Percentiles rank a stretch among this genome's conserved stretches.
Evolutionary conservation across 78 protist species (phyloP).

Genomic region (slime mould (Dictyostelium discoideum)): DNA sequence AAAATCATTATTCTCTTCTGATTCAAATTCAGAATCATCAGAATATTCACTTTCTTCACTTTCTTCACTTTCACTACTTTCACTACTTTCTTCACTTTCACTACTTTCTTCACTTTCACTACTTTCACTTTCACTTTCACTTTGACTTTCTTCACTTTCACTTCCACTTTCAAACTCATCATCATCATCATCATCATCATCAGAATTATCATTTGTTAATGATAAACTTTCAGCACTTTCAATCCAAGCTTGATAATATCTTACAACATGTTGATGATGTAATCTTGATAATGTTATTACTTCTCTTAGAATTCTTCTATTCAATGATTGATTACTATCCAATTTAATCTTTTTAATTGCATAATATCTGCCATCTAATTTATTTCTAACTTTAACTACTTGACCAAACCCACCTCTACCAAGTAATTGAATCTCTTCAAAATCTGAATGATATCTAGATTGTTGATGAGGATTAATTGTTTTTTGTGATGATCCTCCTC

Average conservation of each 20-base stretch:
- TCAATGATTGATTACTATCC: slow-evolving; percentile 56
- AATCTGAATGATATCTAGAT: slow-evolving; percentile 79
- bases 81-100: background rate
- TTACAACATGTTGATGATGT: slow-evolving; percentile 87
- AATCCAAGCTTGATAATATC: slow-evolving; percentile 88
- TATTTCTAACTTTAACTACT: slow-evolving; percentile 68
- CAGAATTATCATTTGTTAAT: background rate
- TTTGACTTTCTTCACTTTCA: background rate
- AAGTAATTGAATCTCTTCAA: slow-evolving; percentile 64
- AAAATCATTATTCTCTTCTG: slow-evolving; percentile 2
- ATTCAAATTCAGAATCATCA: background rate
- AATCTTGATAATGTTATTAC: slow-evolving; percentile 82
- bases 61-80: background rate
- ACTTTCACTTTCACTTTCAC: no score
- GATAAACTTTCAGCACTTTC: slow-evolving; percentile 62
- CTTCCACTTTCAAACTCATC: background rate
- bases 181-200: slow-evolving; percentile 31
- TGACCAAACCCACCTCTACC: slow-evolving; percentile 81
- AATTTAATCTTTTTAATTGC: slow-evolving; percentile 84
- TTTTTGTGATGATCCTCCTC: background rate
- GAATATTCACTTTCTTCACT: background rate
- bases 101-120: background rate
- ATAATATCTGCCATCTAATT: slow-evolving; percentile 78
- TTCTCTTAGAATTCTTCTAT: slow-evolving; percentile 72
- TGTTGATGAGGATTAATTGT: slow-evolving; percentile 35